Base-by-base conservation (phyloP, 306 rosid species). In the Castanopsis chinensis region DNA sequence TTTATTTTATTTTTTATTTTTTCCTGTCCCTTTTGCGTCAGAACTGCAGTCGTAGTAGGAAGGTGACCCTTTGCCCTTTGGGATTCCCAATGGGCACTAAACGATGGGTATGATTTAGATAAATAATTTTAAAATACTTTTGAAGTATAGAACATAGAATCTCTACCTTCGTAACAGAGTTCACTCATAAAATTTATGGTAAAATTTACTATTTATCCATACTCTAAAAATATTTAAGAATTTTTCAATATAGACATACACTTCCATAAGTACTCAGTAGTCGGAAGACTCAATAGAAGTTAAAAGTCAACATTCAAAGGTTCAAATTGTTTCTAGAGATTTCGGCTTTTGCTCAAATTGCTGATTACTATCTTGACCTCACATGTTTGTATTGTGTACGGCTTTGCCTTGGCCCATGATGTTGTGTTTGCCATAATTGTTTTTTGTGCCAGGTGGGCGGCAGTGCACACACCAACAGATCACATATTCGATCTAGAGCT, bases 71-170 rank as follows among this genome's bases (percentile, higher is more conserved):
- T 57, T 28, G 28, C 64, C 11, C 30, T 21, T 20, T 0, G 32
- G 23, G 4, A 27, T 59, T 12, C 15, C 65, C 6, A 59, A 23
- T 0, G 65, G 65, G 14, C 32, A 23, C 30, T 41, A 41, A 41
- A 41, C 2, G 11, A 8, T 37, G 45, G 0, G 43, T 37, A 37
- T 37, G 6, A 35, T 35, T 6, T 35, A 35, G 43, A 35, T 0
- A 35, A 35, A 6, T 6, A 35, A 6, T 35, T 35, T 0, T 35
- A 0, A 35, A 35, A 2, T 33, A 1, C 0, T 35, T 2, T 6
- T 0, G 0, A 35, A 33, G 0, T 33, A 5, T 0, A 0, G 0
- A 33, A 0, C 5, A 33, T 33, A 35, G 6, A 5, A 0, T 0
- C 6, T 35, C 0, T 0, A 18, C 13, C n/a, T 19, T 56, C 0